Evolutionary conservation across 2,329 filamentous ascomycete genomes (phyloP), one percentile per base, ranked within the genome.

Genomic region (Aspergillus brunneoviolaceus): DNA sequence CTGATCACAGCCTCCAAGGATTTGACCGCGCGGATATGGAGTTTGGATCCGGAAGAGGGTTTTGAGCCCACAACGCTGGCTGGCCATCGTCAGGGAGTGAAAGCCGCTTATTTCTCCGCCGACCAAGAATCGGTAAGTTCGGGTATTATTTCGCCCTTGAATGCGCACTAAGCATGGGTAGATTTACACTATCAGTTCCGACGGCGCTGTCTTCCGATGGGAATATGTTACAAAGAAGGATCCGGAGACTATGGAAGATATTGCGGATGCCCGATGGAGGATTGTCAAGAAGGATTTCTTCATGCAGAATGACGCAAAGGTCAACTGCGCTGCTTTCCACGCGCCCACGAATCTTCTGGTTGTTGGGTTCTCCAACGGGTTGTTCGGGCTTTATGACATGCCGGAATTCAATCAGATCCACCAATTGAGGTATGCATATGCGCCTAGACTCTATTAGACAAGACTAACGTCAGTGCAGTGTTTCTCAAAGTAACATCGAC

Each of bases 401-500:
- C 96, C 96, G 11, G 91, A 94, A 65, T 98, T 98, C 77, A 96
- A 91, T 77, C 89, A 91, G 77, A 96, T 99, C 53, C 95, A 99
- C 77, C 95, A 91, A 55, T 76, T 89, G 47, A 84, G 80, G 81
- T 82, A 76, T 35, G 63, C 60, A 21, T 50, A 29, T 29, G 51
- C n/a, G 7, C 6, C 21, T 16, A 23, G 14, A 31, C 42, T n/a
- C 2, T 9, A 9, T 45, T 14, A 10, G 35, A 33, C 16, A 58
- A 59, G 45, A 57, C 59, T 67, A 45, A 65, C 16, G 23, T 16
- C 47, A 7, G 77, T 86, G 3, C 60, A 96, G 92, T 78, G 96
- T 99, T 69, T 97, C 95, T 0, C 93, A 98, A 75, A 96, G 95
- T 69, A 91, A 96, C 67, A 97, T 99, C 63, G 94, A 98, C 72